Base-by-base conservation (phyloP, 371 early-diverging fungal genomes). In the Syncephalastrum monosporum region DNA sequence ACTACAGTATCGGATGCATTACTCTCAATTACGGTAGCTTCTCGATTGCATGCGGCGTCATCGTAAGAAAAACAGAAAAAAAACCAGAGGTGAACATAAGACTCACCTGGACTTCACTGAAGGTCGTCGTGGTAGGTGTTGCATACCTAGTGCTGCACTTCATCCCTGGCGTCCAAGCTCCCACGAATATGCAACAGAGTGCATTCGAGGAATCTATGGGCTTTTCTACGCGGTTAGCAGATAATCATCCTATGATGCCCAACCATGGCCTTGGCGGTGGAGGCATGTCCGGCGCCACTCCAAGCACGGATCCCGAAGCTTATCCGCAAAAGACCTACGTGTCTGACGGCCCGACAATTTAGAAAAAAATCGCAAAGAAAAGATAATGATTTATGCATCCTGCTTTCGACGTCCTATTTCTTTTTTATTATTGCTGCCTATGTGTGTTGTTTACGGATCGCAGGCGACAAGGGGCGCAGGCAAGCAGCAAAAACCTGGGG, bases 31-130 rank as follows among this genome's bases (percentile, higher is more conserved):
- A 57, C 15, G 47, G 49, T 24, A 41, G 44, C 10, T 43, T 62
- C 23, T 55, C 56, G 19, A 51, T 62, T 25, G 53, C 53, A 14
- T 62, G 50, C 41, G 62, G 62, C 53, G 54, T 56, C 42, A 51
- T 62, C 19, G 62, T 62, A 50, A 56, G 56, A 21, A 14, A 43
- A 10, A 51, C 23, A 23, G 23, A 23, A 8, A 50, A 14, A 8
- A n/a, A 3, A 14, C 5, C 15, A 38, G 2, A 38, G 16, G 8
- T 53, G 21, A 21, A 21, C 21, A 21, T n/a, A 21, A 21, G 21
- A 12, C n/a, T 42, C 21, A 42, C 41, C 1, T 19, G 42, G 17
- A 17, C 3, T 4, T n/a, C 44, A 12, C 1, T 43, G 16, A 21
- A 57, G 58, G 19, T 52, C 5, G 41, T 53, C 15, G 53, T 59